Evolutionary conservation across 1,284 basidiomycete genomes (phyloP), one percentile per base, ranked within the genome.

Genomic region (Anthracocystis walkeri): DNA sequence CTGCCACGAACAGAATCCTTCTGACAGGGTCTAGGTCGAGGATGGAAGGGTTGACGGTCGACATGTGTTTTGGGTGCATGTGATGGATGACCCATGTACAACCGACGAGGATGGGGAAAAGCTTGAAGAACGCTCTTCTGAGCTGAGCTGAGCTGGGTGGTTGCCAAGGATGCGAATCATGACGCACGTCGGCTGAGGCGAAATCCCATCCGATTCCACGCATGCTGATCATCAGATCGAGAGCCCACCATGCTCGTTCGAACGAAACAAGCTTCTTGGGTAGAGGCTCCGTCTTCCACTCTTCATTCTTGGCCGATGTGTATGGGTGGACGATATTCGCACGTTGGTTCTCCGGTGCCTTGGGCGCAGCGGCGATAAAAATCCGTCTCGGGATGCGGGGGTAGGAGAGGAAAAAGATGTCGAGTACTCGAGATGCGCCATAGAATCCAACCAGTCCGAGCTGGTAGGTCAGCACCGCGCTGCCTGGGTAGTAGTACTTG

Each of bases 191-290:
- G 10, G 77, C 65, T 7, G 65, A 64, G 2, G 77, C 77, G 52
- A 75, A 78, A 38, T 78, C 74, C 77, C 77, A 78, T 5, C 77
- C 74, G 45, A 78, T 72, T 8, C 77, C 77, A 23, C 77, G 64
- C 77, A 78, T 78, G 60, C 69, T 69, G 53, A 78, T 78, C 73
- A 78, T 69, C 14, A 78, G 58, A 21, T 78, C 77, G 3, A 78
- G 58, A 33, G 77, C 68, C 73, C 74, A 78, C 77, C 77, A 78
- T 14, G 62, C 71, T 6, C 71, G 50, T 12, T 65, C 71, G 23
- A 74, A 74, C 33, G 65, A 65, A 11, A 69, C 7, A 40, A 74
- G 45, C 48, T 52, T 49, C 29, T 62, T 68, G 25, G 71, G 71
- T 1, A 69, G 59, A 4, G 66, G 58, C 48, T 74, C 71, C n/a